Conservation (phyloP, 441 rosid species). For the Aleurites moluccanus region DNA sequence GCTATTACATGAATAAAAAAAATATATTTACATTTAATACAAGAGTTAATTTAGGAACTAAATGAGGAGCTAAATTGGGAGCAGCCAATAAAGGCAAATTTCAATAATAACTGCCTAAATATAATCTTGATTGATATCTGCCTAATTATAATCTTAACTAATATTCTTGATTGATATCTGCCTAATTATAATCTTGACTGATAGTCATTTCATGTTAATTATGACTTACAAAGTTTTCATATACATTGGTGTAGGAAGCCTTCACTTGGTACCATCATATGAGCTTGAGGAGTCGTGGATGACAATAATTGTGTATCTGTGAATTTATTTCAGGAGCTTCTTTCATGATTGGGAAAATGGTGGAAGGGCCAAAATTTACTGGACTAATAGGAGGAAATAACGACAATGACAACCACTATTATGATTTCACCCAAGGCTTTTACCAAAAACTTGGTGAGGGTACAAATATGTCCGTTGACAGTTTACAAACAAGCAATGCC, state of each 20-base stretch:
- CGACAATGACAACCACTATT: conserved; percentile 58
- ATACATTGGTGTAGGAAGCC: conserved; percentile 21
- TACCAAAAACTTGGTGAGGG: conserved; percentile 85
- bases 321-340: conserved; percentile 19
- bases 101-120: no score
- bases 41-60: no score
- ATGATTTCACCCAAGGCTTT: conserved; percentile 77
- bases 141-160: no score
- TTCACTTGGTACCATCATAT: conserved; percentile 21
- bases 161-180: no score
- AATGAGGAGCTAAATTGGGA: no score
- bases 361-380: conserved; percentile 67
- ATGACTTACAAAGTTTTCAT: background rate
- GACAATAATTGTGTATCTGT: conserved; percentile 18
- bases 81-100: no score
- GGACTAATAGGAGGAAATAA: conserved; percentile 47
- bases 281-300: conserved; percentile 25
- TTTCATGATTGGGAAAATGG: conserved; percentile 62
- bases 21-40: no score
- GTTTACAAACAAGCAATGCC: conserved; percentile 78
- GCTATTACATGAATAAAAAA: no score
- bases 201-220: background rate
- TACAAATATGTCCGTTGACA: conserved; percentile 88
- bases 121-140: no score
- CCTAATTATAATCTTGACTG: no score